phyloP scores from a whole-genome alignment of 345 rosid genomes.

The Corchorus olitorius region DNA sequence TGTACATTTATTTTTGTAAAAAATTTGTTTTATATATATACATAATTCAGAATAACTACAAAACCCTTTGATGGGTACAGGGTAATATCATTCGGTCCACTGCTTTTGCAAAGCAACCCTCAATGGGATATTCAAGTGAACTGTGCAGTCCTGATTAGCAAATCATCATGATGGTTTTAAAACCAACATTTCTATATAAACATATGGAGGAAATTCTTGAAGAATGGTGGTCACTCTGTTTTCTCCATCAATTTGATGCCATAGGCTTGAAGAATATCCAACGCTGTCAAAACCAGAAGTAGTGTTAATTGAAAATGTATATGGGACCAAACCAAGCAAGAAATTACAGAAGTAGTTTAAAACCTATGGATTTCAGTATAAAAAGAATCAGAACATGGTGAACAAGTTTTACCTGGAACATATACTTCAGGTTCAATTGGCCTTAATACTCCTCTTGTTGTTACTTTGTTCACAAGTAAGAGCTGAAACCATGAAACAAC shows the following conservation, averaged over 20 bases:
- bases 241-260: slow-evolving; percentile 78
- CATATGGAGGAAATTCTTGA: background rate
- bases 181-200: background rate
- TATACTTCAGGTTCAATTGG: slow-evolving; percentile 88
- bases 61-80: background rate
- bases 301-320: background rate
- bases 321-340: background rate
- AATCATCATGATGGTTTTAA: background rate
- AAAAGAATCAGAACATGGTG: background rate
- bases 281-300: slow-evolving; percentile 48
- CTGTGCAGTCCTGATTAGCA: too few relatives aligned
- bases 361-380: too few relatives aligned
- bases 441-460: slow-evolving; percentile 76
- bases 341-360: background rate
- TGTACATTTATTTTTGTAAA: too few relatives aligned
- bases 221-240: slow-evolving; percentile 36
- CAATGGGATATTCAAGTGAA: background rate
- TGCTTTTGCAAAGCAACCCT: background rate
- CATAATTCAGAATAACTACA: background rate
- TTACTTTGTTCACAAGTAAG: slow-evolving; percentile 72
- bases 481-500: slow-evolving; percentile 51
- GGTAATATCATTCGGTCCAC: background rate
- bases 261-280: slow-evolving; percentile 71
- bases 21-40: background rate
- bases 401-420: slow-evolving; percentile 56